A percentile compares a stretch with the other conserved stretches of the same genome.
phyloP scores from a whole-genome alignment of 805 yeast genomes.

The Candida mattraensis region DNA sequence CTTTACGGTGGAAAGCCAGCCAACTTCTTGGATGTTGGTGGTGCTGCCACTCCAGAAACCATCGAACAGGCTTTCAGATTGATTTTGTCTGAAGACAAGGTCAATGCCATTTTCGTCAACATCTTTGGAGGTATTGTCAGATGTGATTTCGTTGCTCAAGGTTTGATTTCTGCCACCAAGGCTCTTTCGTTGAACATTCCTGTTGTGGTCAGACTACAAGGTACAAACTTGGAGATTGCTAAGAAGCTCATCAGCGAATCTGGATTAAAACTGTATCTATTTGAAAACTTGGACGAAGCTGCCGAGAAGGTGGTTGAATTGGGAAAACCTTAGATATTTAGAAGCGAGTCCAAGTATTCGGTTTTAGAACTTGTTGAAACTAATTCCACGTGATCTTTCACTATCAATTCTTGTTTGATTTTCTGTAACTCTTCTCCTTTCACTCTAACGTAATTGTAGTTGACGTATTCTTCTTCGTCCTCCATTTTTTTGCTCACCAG shows the following conservation, averaged over 20 bases:
- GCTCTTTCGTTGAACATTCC: constrained; percentile 89
- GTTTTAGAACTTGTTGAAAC: constrained; percentile 13
- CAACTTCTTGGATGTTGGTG: constrained; percentile 99
- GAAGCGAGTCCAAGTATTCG: too few relatives aligned
- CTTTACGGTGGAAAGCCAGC: constrained; percentile 99
- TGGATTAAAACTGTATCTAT: constrained; percentile 89
- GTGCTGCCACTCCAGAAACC: constrained; percentile 99
- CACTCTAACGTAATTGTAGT: constrained; percentile 46
- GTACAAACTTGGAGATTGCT: constrained; percentile 92
- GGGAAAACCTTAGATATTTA: too few relatives aligned
- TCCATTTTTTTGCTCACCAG: constrained; percentile 59
- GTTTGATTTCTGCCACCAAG: constrained; percentile 93
- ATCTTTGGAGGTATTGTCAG: constrained; percentile 99
- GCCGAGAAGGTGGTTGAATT: constrained; percentile 92
- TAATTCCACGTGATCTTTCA: constrained; percentile 20
- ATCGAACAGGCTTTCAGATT: constrained; percentile 95
- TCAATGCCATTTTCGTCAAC: constrained; percentile 94
- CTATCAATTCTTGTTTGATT: constrained; percentile 25
- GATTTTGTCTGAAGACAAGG: constrained; percentile 84
- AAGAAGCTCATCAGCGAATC: constrained; percentile 81
- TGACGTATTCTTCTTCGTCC: constrained; percentile 55
- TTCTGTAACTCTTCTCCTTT: constrained; percentile 33
- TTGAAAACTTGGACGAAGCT: constrained; percentile 93
- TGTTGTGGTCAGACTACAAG: constrained; percentile 97
- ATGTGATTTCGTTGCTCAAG: constrained; percentile 98